Evolutionary conservation across 331 rosid genomes (phyloP), one percentile per base, ranked within the genome.

Genomic region (Spiraea crenata): DNA sequence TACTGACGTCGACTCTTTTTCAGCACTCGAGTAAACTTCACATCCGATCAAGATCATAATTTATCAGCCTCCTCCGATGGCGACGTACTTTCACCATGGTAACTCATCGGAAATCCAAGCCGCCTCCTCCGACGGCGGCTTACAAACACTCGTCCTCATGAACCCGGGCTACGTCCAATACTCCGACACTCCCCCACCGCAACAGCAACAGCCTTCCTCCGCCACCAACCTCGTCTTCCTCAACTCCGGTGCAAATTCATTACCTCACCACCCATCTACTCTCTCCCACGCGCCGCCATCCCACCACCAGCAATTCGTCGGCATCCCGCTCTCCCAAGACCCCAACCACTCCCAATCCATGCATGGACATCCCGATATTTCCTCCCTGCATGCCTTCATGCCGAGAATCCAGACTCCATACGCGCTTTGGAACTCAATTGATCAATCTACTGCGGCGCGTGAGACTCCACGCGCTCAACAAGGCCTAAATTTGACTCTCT

Each of bases 11-110:
- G 79, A 77, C 78, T 79, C 75, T 85, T 90, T 90, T 77, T 59
- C 64, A 59, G 64, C 19, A 90, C 89, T 78, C 85, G 84, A 90
- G 81, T 77, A 9, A 63, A 73, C 31, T 25, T 42, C 46, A 42
- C 46, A 42, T 6, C 9, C 46, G 46, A 42, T 42, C 46, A 25
- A 25, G 31, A 25, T 25, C 31, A 25, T 25, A 25, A 25, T 25
- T 25, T 25, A 25, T 1, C 1, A 25, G 31, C 7, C 61, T 0
- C 3, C 13, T 52, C 12, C 85, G 86, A 95, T 95, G 99, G 96
- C 99, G 83, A 84, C 99, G 66, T 95, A 95, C 80, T 95, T 75
- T 70, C 98, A 95, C 67, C 98, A 95, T 77, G 96, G 99, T 3
- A 92, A 87, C 83, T 78, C 64, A 15, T 37, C 99, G 16, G 98